Percentiles rank a stretch among this genome's conserved stretches.
Evolutionary conservation across 331 rosid genomes (phyloP).

Genomic region (Malus hybrid): DNA sequence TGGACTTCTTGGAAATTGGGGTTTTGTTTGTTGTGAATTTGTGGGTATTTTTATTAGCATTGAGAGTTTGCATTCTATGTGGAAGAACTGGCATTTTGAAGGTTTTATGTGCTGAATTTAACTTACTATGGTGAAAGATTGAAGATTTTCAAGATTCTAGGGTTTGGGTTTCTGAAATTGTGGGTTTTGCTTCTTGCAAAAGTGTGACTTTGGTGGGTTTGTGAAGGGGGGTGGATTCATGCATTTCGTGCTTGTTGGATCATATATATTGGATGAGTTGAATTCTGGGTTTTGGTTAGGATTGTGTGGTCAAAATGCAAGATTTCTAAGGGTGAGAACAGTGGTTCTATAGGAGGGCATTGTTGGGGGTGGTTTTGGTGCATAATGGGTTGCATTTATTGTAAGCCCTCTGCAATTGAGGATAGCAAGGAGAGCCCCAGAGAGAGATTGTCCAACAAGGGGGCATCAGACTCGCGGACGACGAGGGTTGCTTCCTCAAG

Average conservation of each 20-base stretch:
- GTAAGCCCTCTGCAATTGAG: slow-evolving; percentile 91
- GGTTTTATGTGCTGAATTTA: slow-evolving; percentile 13
- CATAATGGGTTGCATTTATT: slow-evolving; percentile 69
- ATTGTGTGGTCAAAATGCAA: slow-evolving; percentile 24
- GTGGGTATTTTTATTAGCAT: neutral
- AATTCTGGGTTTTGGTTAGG: slow-evolving; percentile 21
- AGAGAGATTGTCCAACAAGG: slow-evolving; percentile 45
- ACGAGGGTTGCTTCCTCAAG: slow-evolving; percentile 63
- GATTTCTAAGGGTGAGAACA: slow-evolving; percentile 35
- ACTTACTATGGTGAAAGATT: slow-evolving; percentile 1
- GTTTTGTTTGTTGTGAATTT: neutral
- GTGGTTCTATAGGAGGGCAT: slow-evolving; percentile 37
- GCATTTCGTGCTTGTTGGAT: slow-evolving; percentile 21
- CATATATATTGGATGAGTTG: slow-evolving; percentile 24
- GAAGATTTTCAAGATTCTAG: slow-evolving; percentile 25
- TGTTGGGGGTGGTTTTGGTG: slow-evolving; percentile 37
- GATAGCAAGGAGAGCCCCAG: slow-evolving; percentile 68
- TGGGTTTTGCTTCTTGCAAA: slow-evolving; percentile 3
- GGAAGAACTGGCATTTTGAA: slow-evolving; percentile 17
- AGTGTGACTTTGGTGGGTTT: slow-evolving; percentile 5
- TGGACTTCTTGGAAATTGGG: neutral
- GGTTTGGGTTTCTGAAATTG: slow-evolving; percentile 29
- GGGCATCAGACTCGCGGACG: slow-evolving; percentile 36
- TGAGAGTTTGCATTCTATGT: neutral
- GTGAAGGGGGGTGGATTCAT: slow-evolving; percentile 20